Evolutionary conservation across 306 rosid species (phyloP).

Genomic region (Arachis hypogaea): DNA sequence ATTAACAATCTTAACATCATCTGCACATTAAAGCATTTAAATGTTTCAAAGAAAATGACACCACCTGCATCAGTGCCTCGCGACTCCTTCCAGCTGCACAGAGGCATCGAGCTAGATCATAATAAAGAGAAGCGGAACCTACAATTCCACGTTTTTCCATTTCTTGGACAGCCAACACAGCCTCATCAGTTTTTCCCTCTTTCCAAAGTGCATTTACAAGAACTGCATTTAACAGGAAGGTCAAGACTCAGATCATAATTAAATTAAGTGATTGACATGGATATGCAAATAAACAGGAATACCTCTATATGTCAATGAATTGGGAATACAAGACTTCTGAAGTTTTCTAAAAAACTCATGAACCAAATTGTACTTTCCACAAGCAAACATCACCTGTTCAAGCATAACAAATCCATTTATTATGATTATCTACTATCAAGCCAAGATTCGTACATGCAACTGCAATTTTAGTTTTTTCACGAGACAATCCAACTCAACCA

Average conservation of each 20-base stretch:
- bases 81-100: slow-evolving; percentile 88
- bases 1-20: too few relatives aligned
- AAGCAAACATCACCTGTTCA: slow-evolving; percentile 87
- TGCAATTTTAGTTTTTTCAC: slow-evolving; percentile 25
- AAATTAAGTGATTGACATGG: slow-evolving; percentile 27
- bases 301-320: slow-evolving; percentile 92
- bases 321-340: slow-evolving; percentile 76
- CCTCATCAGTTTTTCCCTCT: slow-evolving; percentile 91
- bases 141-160: slow-evolving; percentile 95
- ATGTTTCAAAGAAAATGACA: not conserved
- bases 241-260: slow-evolving; percentile 33
- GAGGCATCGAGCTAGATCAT: slow-evolving; percentile 94
- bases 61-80: slow-evolving; percentile 88
- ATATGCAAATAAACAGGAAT: slow-evolving; percentile 42
- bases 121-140: slow-evolving; percentile 94
- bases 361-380: slow-evolving; percentile 93
- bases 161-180: slow-evolving; percentile 59
- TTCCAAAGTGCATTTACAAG: slow-evolving; percentile 79
- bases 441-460: slow-evolving; percentile 11
- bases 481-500: slow-evolving; percentile 24
- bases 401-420: slow-evolving; percentile 36
- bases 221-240: slow-evolving; percentile 58
- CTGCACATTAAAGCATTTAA: too few relatives aligned
- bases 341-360: slow-evolving; percentile 89
- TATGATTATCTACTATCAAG: slow-evolving; percentile 21